Percentiles rank a stretch among this genome's conserved stretches.
Conservation (phyloP, 495 filamentous ascomycete genomes). For the Penicillium subrubescens region DNA sequence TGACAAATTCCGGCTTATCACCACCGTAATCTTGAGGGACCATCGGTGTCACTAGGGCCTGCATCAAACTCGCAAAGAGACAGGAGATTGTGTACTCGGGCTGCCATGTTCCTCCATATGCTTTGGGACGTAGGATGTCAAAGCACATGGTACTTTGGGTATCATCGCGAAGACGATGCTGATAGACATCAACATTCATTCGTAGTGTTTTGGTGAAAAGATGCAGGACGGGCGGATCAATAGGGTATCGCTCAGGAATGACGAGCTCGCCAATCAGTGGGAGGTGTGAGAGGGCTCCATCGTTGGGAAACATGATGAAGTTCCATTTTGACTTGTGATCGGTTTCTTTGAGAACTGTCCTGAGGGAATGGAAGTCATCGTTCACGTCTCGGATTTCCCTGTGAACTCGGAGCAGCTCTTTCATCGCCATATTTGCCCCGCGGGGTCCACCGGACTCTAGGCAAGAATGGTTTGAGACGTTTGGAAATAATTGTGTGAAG, state of each 20-base stretch:
- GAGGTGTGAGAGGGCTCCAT: slow-evolving; percentile 14
- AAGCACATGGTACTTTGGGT: slow-evolving; percentile 13
- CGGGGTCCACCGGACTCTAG: background rate
- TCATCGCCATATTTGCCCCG: background rate
- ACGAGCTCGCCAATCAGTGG: slow-evolving; percentile 15
- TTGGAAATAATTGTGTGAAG: background rate
- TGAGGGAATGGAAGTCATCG: slow-evolving; percentile 9
- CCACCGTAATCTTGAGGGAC: slow-evolving; percentile 4
- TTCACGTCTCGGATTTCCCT: slow-evolving; percentile 13
- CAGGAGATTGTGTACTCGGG: slow-evolving; percentile 12
- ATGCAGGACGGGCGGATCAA: slow-evolving; percentile 8
- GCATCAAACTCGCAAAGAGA: slow-evolving; percentile 16
- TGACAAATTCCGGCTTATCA: slow-evolving; percentile 8
- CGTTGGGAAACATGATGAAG: slow-evolving; percentile 15
- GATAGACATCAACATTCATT: slow-evolving; percentile 7
- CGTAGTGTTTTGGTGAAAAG: slow-evolving; percentile 6
- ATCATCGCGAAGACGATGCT: background rate
- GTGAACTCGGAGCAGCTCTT: slow-evolving; percentile 6
- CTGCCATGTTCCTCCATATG: slow-evolving; percentile 5
- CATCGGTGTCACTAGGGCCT: slow-evolving; percentile 9
- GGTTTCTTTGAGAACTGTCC: slow-evolving; percentile 11
- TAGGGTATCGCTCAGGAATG: slow-evolving; percentile 7
- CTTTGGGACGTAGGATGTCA: slow-evolving; percentile 4
- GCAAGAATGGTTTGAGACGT: background rate
- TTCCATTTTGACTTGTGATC: slow-evolving; percentile 12